Percentiles rank a stretch among this genome's conserved stretches.
Conservation (phyloP, 257 asterid species). For the Scutellaria minor region DNA sequence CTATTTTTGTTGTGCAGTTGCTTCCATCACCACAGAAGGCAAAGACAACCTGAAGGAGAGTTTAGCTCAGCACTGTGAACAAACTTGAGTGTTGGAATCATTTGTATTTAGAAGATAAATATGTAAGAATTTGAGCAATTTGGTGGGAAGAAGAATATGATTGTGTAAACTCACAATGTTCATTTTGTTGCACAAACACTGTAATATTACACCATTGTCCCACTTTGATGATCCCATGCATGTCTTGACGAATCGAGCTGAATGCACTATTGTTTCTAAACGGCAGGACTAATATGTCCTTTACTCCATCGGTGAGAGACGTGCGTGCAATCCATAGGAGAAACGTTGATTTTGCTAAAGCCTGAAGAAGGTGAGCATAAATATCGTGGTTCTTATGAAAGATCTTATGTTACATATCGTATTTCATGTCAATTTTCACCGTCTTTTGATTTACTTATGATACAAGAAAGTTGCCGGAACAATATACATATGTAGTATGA, state of each 20-base stretch:
- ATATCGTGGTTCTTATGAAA: too few species aligned
- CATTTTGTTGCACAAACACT: constrained; percentile 16
- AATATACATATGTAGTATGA: too few species aligned
- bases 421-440: too few species aligned
- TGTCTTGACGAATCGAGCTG: neutral
- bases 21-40: constrained; percentile 74
- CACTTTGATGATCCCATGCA: neutral
- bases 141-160: neutral
- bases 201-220: constrained; percentile 26
- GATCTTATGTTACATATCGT: too few species aligned
- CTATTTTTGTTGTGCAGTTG: constrained; percentile 49
- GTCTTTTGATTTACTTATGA: too few species aligned
- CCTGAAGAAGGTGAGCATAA: too few species aligned
- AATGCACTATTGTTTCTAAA: neutral
- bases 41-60: constrained; percentile 62
- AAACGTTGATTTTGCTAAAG: too few species aligned
- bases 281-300: neutral
- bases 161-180: constrained; percentile 25
- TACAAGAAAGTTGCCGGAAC: too few species aligned
- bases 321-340: too few species aligned
- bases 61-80: constrained; percentile 22
- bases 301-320: too few species aligned
- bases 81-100: constrained; percentile 26
- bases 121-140: constrained; percentile 18
- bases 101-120: constrained; percentile 9